These are phyloP conservation scores for Lachnellula hyalina DNA, from an alignment of 2,329 filamentous ascomycete genomes.

Conservation along the genomic window DNA sequence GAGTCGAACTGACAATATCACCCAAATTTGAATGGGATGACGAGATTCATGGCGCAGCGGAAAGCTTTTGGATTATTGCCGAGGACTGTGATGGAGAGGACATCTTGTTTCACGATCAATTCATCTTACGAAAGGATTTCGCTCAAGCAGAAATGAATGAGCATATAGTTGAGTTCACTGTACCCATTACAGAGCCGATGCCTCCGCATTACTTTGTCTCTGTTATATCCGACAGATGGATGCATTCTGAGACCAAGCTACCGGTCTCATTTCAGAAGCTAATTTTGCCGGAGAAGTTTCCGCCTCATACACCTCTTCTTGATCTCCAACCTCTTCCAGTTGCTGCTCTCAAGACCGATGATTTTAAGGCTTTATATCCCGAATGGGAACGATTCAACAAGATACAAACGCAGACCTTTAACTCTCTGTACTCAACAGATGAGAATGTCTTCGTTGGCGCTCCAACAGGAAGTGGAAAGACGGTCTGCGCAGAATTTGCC, in stretches of 20 bases:
- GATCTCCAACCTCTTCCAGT: slow-evolving; percentile 90
- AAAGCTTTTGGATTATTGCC: slow-evolving; percentile 95
- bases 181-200: slow-evolving; percentile 95
- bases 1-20: slow-evolving; percentile 83
- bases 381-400: slow-evolving; percentile 90
- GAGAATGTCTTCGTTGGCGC: slow-evolving; percentile 92
- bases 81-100: slow-evolving; percentile 98
- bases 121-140: slow-evolving; percentile 85
- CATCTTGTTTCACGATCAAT: slow-evolving; percentile 90
- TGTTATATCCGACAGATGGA: slow-evolving; percentile 92
- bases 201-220: slow-evolving; percentile 98
- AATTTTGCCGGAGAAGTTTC: slow-evolving; percentile 91
- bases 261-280: slow-evolving; percentile 94
- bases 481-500: slow-evolving; percentile 91
- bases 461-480: slow-evolving; percentile 94
- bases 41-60: slow-evolving; percentile 75
- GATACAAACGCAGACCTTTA: slow-evolving; percentile 95
- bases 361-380: slow-evolving; percentile 76
- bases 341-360: slow-evolving; percentile 78
- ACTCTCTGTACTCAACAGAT: slow-evolving; percentile 82
- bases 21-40: slow-evolving; percentile 98
- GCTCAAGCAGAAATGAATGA: slow-evolving; percentile 81
- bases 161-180: slow-evolving; percentile 92
- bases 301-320: slow-evolving; percentile 84
- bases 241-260: slow-evolving; percentile 92